These are phyloP conservation scores for Pseudozyma sp. DNA, from an alignment of 1,284 basidiomycete species.

Conservation along the genomic window DNA sequence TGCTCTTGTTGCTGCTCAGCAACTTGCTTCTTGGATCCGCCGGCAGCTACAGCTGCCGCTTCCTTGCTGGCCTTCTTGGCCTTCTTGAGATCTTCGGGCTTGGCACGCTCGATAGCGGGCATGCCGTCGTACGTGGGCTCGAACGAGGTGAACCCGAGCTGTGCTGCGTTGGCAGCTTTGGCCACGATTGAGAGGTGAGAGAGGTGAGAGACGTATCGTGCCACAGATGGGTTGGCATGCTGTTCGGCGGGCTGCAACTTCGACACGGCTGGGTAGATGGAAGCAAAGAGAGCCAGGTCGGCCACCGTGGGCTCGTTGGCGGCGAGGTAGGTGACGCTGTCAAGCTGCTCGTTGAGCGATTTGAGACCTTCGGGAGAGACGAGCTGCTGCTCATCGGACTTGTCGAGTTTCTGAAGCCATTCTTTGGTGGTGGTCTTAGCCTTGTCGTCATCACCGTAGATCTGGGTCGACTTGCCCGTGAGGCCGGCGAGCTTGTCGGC, in stretches of 20 bases:
- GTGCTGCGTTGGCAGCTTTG: slow-evolving; percentile 40
- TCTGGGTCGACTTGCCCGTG: slow-evolving; percentile 42
- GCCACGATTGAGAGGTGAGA: slow-evolving; percentile 54
- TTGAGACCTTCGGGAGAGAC: slow-evolving; percentile 52
- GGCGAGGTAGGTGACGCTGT: slow-evolving; percentile 57
- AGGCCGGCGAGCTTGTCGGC: slow-evolving; percentile 42
- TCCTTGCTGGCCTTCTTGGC: slow-evolving; percentile 62
- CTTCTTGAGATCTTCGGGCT: slow-evolving; percentile 52
- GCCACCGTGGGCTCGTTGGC: slow-evolving; percentile 62
- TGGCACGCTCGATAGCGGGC: slow-evolving; percentile 59
- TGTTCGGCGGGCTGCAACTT: slow-evolving; percentile 59
- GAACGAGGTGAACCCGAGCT: slow-evolving; percentile 54
- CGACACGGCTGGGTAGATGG: slow-evolving; percentile 61
- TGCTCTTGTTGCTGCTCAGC: slow-evolving; percentile 30
- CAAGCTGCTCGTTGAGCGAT: slow-evolving; percentile 57
- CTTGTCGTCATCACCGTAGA: slow-evolving; percentile 46
- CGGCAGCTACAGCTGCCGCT: slow-evolving; percentile 21
- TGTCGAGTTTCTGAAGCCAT: slow-evolving; percentile 50
- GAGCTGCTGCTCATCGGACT: slow-evolving; percentile 44
- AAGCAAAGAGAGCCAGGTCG: slow-evolving; percentile 65
- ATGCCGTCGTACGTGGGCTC: slow-evolving; percentile 65
- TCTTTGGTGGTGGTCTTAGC: slow-evolving; percentile 33
- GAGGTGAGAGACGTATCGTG: slow-evolving; percentile 66
- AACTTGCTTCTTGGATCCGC: slow-evolving; percentile 23
- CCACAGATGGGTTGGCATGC: slow-evolving; percentile 63